Percentiles rank a stretch among this genome's conserved stretches.
Conservation (phyloP, 805 yeast species). For the Hanseniaspora occidentalis region DNA sequence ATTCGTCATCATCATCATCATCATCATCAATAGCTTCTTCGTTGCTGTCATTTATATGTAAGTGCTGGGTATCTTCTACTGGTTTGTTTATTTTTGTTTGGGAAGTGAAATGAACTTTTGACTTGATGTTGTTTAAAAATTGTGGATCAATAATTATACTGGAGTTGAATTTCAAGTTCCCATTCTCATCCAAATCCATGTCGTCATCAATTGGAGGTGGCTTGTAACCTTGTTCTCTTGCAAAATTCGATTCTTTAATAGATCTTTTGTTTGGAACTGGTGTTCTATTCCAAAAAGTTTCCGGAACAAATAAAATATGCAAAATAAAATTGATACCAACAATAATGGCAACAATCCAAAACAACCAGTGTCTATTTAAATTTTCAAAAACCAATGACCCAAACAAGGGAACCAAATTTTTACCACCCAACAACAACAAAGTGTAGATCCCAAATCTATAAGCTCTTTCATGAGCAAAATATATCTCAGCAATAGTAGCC, state of each 20-base stretch:
- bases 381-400: conserved; percentile 39
- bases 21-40: conserved; percentile 5
- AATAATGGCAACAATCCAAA: conserved; percentile 44
- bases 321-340: conserved; percentile 33
- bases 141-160: too few relatives aligned
- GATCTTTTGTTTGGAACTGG: conserved; percentile 39
- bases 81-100: neutral
- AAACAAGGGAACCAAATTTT: conserved; percentile 43
- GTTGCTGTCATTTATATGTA: neutral
- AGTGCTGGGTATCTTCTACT: neutral
- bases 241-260: conserved; percentile 34
- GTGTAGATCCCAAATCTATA: conserved; percentile 48
- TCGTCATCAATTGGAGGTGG: conserved; percentile 5
- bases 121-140: neutral
- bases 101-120: conserved; percentile 2
- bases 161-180: neutral
- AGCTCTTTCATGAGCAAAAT: conserved; percentile 48
- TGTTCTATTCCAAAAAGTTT: conserved; percentile 49
- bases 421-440: conserved; percentile 46
- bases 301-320: conserved; percentile 46
- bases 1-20: conserved; percentile 1
- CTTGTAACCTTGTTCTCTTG: conserved; percentile 27
- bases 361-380: conserved; percentile 46
- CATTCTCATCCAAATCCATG: too few relatives aligned
- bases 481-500: conserved; percentile 49